Conservation (phyloP, 208 protist genomes). For the Leishmania guyanensis region DNA sequence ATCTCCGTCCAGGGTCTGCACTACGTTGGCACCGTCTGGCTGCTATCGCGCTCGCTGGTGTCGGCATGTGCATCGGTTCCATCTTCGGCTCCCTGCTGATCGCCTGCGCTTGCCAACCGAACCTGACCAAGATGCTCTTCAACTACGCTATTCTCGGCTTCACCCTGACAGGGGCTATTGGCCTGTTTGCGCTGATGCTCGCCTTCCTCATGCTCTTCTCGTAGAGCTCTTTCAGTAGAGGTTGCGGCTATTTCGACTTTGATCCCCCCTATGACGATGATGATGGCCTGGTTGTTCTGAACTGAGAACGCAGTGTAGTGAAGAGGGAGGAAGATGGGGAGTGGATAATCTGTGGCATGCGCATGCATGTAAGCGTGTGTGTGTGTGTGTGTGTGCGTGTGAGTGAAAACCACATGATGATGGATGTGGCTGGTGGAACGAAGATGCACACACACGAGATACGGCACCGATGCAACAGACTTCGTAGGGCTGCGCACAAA, state of each 20-base stretch:
- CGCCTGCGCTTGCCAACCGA: slow-evolving; percentile 75
- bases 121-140: slow-evolving; percentile 81
- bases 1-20: slow-evolving; percentile 77
- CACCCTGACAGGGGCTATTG: slow-evolving; percentile 86
- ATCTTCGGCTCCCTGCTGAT: slow-evolving; percentile 77
- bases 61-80: slow-evolving; percentile 69
- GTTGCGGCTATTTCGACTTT: background rate
- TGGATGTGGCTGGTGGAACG: background rate
- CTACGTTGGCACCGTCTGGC: slow-evolving; percentile 80
- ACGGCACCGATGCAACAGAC: background rate
- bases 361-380: background rate
- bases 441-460: background rate
- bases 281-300: background rate
- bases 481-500: background rate
- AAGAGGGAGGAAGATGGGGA: background rate
- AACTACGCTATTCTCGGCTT: slow-evolving; percentile 88
- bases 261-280: background rate
- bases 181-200: slow-evolving; percentile 85
- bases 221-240: slow-evolving; percentile 34
- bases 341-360: background rate
- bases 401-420: background rate
- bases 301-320: background rate
- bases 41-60: slow-evolving; percentile 72
- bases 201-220: slow-evolving; percentile 91
- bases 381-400: background rate